Percentiles rank a stretch among this genome's conserved stretches.
Evolutionary conservation across 768 basidiomycete species (phyloP).

Genomic region (Mycena galericulata): DNA sequence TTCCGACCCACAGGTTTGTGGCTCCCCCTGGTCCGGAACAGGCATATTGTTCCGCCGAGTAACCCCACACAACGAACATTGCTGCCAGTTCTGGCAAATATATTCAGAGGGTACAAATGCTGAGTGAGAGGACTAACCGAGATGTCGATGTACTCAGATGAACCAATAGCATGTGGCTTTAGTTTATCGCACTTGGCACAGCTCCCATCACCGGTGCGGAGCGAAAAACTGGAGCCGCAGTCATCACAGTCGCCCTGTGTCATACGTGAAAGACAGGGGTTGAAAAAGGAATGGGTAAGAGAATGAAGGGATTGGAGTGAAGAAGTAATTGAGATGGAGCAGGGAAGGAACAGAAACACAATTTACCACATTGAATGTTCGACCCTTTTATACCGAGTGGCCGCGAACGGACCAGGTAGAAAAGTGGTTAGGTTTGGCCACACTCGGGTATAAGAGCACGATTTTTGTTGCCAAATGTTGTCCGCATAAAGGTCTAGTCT

Average conservation of each 20-base stretch:
- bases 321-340: neutral
- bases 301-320: neutral
- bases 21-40: neutral
- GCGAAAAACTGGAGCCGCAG: neutral
- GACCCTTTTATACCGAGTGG: neutral
- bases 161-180: neutral
- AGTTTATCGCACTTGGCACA: conserved; percentile 14
- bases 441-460: neutral
- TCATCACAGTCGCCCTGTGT: neutral
- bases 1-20: conserved; percentile 3
- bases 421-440: neutral
- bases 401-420: neutral
- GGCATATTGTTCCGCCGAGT: conserved; percentile 11
- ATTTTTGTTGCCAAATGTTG: no score
- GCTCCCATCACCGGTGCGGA: neutral
- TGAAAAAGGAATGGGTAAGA: neutral
- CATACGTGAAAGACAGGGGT: neutral
- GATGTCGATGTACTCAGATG: neutral
- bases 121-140: neutral
- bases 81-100: conserved; percentile 9
- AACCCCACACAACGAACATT: conserved; percentile 11
- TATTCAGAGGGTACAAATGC: neutral
- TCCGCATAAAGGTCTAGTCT: neutral
- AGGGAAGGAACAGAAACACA: neutral
- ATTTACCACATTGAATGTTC: neutral